These are phyloP conservation scores for Volvox reticuliferus DNA, from an alignment of 139 green algal genomes.

Conservation along the genomic window DNA sequence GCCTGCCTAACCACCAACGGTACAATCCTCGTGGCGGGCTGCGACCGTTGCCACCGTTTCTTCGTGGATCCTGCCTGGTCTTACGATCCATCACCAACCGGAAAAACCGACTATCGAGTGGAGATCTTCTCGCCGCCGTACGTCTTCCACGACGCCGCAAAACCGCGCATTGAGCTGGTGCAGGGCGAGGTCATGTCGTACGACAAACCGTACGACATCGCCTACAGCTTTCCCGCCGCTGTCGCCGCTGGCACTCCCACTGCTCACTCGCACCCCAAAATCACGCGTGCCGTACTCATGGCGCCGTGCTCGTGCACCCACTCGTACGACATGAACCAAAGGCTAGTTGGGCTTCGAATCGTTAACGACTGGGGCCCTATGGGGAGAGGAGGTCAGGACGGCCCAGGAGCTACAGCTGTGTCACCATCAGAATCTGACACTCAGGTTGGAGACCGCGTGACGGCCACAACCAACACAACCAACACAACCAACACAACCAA, in stretches of 20 bases:
- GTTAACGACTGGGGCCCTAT: neutral
- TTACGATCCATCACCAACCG: neutral
- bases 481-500: no score
- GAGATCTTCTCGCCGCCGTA: slow-evolving; percentile 61
- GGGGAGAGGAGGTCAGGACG: no score
- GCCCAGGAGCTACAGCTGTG: no score
- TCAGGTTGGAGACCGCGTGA: no score
- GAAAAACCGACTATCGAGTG: slow-evolving; percentile 55
- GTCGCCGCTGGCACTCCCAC: neutral
- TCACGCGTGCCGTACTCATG: slow-evolving; percentile 46
- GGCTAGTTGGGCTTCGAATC: slow-evolving; percentile 45
- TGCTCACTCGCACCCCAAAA: neutral
- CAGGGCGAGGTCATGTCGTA: slow-evolving; percentile 12
- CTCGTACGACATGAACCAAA: slow-evolving; percentile 61
- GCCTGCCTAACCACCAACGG: slow-evolving; percentile 59
- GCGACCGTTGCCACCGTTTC: slow-evolving; percentile 42
- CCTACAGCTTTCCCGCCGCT: slow-evolving; percentile 7
- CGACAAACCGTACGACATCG: neutral
- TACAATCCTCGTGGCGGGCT: slow-evolving; percentile 50
- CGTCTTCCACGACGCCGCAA: neutral
- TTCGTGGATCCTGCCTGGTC: neutral
- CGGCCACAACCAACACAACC: no score
- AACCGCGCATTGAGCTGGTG: neutral
- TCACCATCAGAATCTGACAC: no score
- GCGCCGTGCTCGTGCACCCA: slow-evolving; percentile 52